Conservation (phyloP, 805 yeast species). For the Sporopachydermia lactativora region DNA sequence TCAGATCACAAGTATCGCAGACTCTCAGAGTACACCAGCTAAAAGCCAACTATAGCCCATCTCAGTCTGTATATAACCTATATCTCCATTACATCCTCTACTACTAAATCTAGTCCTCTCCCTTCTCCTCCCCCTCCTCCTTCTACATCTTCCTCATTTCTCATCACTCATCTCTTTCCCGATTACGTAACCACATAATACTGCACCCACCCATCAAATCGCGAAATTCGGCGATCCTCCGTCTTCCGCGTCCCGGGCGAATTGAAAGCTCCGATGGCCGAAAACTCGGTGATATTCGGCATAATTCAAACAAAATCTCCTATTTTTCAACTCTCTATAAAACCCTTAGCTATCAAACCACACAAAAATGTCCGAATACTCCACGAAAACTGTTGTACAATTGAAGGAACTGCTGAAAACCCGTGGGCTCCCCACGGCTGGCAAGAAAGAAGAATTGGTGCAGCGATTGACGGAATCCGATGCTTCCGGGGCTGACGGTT, state of each 20-base stretch:
- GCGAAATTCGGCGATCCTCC: slow-evolving; percentile 19
- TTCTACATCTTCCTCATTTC: too few relatives aligned
- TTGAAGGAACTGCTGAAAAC: slow-evolving; percentile 62
- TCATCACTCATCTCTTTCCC: too few relatives aligned
- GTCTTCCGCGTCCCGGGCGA: slow-evolving; percentile 28
- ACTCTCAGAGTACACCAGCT: too few relatives aligned
- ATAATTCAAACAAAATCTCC: slow-evolving; percentile 15
- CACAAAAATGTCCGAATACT: slow-evolving; percentile 34
- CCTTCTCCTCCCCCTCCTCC: too few relatives aligned
- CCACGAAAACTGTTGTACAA: slow-evolving; percentile 65
- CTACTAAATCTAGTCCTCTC: too few relatives aligned
- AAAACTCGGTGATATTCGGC: slow-evolving; percentile 21
- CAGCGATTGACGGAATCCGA: slow-evolving; percentile 50
- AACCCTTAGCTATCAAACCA: too few relatives aligned
- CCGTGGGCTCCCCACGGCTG: slow-evolving; percentile 53
- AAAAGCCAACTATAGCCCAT: too few relatives aligned
- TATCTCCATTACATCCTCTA: too few relatives aligned
- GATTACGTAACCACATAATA: too few relatives aligned
- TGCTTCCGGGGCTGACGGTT: slow-evolving; percentile 14
- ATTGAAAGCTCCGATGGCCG: slow-evolving; percentile 25
- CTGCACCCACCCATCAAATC: too few relatives aligned
- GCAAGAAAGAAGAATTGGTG: slow-evolving; percentile 70
- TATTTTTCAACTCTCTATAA: slow-evolving; percentile 7
- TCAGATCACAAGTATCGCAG: too few relatives aligned
- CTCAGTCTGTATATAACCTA: too few relatives aligned